Conservation (phyloP, 148 eudicot species). For the Camellia japonica region DNA sequence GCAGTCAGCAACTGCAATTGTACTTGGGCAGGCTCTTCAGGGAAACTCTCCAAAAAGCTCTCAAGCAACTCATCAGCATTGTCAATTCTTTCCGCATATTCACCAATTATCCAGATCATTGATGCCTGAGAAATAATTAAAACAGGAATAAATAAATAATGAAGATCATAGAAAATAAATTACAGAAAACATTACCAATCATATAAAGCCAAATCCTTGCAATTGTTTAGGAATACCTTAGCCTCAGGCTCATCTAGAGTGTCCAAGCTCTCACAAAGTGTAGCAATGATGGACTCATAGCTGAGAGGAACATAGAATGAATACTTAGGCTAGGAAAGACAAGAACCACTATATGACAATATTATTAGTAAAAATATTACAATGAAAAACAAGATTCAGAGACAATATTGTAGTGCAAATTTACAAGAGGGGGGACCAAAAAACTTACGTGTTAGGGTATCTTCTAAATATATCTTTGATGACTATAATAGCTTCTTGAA, state of each 20-base stretch:
- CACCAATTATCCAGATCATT: conserved; percentile 99
- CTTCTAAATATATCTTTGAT: conserved; percentile 96
- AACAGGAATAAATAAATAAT: background rate
- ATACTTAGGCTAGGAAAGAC: background rate
- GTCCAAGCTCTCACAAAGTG: conserved; percentile 97
- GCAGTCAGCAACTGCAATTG: conserved; percentile 95
- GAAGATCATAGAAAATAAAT: background rate
- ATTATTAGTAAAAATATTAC: background rate
- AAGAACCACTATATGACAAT: background rate
- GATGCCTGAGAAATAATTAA: conserved; percentile 56
- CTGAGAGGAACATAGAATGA: conserved; percentile 39
- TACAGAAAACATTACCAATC: background rate
- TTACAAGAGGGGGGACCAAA: conserved; percentile 2
- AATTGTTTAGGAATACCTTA: conserved; percentile 53
- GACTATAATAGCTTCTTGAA: conserved; percentile 98
- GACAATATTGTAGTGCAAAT: background rate
- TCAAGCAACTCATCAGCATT: conserved; percentile 98
- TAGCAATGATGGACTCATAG: conserved; percentile 98
- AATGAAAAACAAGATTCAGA: background rate
- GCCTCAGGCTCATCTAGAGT: conserved; percentile 99
- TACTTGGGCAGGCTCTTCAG: conserved; percentile 97
- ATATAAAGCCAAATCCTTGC: conserved; percentile 18
- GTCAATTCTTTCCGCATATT: conserved; percentile 98
- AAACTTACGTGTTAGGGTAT: conserved; percentile 92
- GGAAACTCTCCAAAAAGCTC: conserved; percentile 91